Base-by-base conservation (phyloP, 2,329 filamentous ascomycete species). In the Ophiostoma australiae region DNA sequence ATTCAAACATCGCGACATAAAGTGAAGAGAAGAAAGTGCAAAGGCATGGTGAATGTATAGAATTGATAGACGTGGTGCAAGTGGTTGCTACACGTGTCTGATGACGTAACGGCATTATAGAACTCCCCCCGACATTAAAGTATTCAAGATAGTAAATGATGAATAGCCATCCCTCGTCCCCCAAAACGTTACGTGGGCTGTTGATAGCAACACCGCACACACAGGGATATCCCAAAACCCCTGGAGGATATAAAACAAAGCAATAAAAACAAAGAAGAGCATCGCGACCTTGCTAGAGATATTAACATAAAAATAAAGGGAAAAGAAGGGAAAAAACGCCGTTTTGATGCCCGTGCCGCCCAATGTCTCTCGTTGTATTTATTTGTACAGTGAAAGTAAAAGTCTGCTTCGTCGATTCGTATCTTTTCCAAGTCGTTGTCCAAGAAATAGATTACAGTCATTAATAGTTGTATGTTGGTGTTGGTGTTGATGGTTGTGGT, bases 401-500 rank as follows among this genome's bases (percentile, higher is more conserved):
- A 48, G 58, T 13, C 58, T 63, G 44, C 13, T 20, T 63, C 27
- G 58, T 63, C 58, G 39, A 13, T 13, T 63, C 58, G 58, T 33
- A 27, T 63, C 58, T 63, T 63, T 63, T 27, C n/a, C 44, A 17
- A 20, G 44, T 1, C 1, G 4, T 27, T 63, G 44, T 41, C 44
- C 63, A 39, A 44, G 48, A 2, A 65, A 72, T 13, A 17, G 37
- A 44, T 20, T 44, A n/a, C 70, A 41, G 67, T 71, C 68, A 68
- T 71, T 70, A 68, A 31, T 67, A 35, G 35, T 41, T 1, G 35
- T 39, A n/a, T 55, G 11, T 7, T 23, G 6, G 52, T 27, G 7
- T 4, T 58, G 52, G 52, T 23, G 7, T 4, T 58, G 52, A n/a
- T 23, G 39, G 39, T 41, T 39, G 37, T 0, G 39, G 39, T 41